Evolutionary conservation across 306 rosid species (phyloP), one percentile per base, ranked within the genome.

Genomic region (Malus orientalis): DNA sequence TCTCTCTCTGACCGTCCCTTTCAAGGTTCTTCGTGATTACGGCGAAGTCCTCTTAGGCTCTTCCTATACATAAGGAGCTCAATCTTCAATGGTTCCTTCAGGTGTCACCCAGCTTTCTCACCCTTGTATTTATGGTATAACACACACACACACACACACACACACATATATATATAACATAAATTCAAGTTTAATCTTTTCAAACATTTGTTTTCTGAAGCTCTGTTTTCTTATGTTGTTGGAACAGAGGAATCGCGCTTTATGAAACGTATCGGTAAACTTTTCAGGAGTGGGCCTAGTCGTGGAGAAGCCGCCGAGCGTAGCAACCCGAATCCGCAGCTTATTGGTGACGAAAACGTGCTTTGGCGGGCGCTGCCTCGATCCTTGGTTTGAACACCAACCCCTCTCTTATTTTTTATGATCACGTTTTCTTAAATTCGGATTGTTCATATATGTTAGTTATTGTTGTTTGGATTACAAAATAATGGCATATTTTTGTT

Each of bases 211-310:
- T 62, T 38, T 4, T 22, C 19, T 14, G 14, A 4, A 10, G 14
- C 29, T 58, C 62, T n/a, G 14, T 57, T 58, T 57, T 29, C 55
- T 49, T 51, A 5, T 51, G 55, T 51, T 51, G 55, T 29, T 61
- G 7, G 32, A 8, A 15, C 19, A 29, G 32, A 15, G 19, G 10
- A 27, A 85, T 89, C 96, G 57, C 86, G 97, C 72, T 88, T 93
- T 81, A 87, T 93, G 98, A 93, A 89, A 92, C 93, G 99, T 98
- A 75, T 96, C 69, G 81, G 89, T 84, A 93, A 81, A 85, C 84
- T 96, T 78, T 91, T 96, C 89, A 86, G 85, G 81, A 80, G 89
- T 10, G 93, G 97, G 74, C 74, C 86, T 57, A 79, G 62, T 65
- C 83, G 90, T 54, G 86, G 88, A 79, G 87, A 87, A 40, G 82